Evolutionary conservation across 352 stramenopile genomes (phyloP).

Genomic region (Pythium periplocum): DNA sequence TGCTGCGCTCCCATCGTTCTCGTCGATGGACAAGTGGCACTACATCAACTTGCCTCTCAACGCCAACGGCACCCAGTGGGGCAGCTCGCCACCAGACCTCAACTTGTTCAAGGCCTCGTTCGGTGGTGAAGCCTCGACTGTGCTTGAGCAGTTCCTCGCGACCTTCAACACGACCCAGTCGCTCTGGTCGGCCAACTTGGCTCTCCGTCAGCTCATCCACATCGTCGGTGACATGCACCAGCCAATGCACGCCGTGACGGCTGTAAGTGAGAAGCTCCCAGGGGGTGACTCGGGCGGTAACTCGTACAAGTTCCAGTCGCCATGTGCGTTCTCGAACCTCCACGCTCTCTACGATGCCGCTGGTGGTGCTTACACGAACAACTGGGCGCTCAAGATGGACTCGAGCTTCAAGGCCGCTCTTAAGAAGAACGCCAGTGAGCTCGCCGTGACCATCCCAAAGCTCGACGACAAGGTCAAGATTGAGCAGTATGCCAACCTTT

Average conservation of each 20-base stretch:
- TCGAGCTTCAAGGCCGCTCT: conserved; percentile 8
- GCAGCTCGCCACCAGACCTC: conserved; percentile 33
- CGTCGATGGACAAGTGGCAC: conserved; percentile 57
- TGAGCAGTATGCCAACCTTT: conserved; percentile 6
- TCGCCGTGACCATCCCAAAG: conserved; percentile 15
- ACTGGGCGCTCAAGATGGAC: conserved; percentile 36
- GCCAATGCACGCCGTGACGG: conserved; percentile 45
- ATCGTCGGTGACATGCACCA: conserved; percentile 63
- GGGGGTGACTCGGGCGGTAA: conserved; percentile 54
- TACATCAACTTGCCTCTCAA: conserved; percentile 62
- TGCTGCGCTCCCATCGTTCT: conserved; percentile 30
- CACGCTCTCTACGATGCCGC: conserved; percentile 60
- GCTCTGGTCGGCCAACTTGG: conserved; percentile 52
- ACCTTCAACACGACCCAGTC: conserved; percentile 61
- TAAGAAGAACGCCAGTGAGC: conserved; percentile 35
- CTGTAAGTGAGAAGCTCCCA: conserved; percentile 39
- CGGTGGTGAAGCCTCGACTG: conserved; percentile 34
- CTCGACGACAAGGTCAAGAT: conserved; percentile 16
- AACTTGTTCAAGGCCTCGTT: conserved; percentile 45
- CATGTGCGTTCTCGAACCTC: conserved; percentile 54
- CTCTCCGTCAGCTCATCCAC: conserved; percentile 67
- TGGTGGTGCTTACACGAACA: conserved; percentile 49
- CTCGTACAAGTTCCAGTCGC: conserved; percentile 40
- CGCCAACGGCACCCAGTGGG: conserved; percentile 37
- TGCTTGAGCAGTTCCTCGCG: conserved; percentile 40